A percentile compares a stretch with the other conserved stretches of the same genome.
These are phyloP conservation scores for Boeremia exigua DNA, from an alignment of 2,329 filamentous ascomycete species.

Conservation along the genomic window DNA sequence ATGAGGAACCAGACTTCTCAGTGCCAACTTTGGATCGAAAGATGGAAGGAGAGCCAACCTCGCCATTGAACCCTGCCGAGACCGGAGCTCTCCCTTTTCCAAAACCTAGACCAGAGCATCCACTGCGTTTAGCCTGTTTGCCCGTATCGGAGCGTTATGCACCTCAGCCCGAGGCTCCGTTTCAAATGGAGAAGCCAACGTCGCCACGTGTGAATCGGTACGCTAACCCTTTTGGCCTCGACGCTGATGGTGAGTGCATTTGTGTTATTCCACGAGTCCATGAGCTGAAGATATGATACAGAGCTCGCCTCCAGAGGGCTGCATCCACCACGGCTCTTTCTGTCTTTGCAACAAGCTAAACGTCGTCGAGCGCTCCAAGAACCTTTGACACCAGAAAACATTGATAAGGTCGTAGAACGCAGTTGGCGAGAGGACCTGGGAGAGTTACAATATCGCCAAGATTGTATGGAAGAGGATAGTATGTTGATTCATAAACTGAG, in stretches of 20 bases:
- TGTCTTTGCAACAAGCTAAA: neutral
- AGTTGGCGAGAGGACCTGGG: neutral
- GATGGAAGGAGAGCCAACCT: constrained; percentile 5
- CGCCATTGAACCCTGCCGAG: neutral
- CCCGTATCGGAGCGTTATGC: neutral
- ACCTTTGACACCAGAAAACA: constrained; percentile 1
- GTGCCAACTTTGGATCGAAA: neutral
- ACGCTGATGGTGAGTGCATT: neutral
- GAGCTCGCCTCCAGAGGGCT: neutral
- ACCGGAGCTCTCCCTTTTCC: neutral
- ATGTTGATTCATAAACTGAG: neutral
- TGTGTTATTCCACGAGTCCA: neutral
- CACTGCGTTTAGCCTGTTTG: neutral
- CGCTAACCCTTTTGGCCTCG: neutral
- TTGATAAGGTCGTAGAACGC: neutral
- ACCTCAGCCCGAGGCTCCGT: neutral
- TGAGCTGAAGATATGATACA: neutral
- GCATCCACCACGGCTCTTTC: neutral
- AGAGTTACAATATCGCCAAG: neutral
- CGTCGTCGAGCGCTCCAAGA: constrained; percentile 1
- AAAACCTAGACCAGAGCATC: neutral
- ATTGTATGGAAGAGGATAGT: neutral
- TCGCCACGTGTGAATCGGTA: neutral
- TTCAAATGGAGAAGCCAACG: neutral
- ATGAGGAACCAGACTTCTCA: neutral